phyloP scores from a whole-genome alignment of 1,284 basidiomycete genomes.

The Leccinum colubrinum region DNA sequence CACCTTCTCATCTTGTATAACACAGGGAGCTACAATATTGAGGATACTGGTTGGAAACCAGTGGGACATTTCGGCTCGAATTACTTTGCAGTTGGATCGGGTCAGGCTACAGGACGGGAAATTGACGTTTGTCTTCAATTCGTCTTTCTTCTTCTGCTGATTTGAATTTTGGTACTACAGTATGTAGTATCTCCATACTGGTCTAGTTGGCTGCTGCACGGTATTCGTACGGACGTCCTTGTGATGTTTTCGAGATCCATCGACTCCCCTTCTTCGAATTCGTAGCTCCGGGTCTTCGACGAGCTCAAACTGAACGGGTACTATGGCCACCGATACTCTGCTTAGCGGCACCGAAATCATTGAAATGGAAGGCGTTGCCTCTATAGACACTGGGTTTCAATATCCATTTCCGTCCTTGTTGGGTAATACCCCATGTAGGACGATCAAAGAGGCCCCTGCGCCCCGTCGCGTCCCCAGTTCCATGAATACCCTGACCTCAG shows the following conservation, averaged over 20 bases:
- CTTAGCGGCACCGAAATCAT: neutral
- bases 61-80: neutral
- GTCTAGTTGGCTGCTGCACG: neutral
- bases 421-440: neutral
- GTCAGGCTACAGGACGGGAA: neutral
- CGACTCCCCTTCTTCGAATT: neutral
- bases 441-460: neutral
- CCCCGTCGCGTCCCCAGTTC: no score
- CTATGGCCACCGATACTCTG: neutral
- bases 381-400: no score
- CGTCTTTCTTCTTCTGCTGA: neutral
- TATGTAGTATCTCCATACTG: neutral
- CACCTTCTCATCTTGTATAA: neutral
- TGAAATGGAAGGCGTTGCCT: no score
- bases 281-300: neutral
- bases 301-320: neutral
- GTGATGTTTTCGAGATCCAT: neutral
- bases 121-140: neutral
- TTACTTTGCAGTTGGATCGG: neutral
- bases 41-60: no score
- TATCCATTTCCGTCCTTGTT: no score
- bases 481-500: neutral
- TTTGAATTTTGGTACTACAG: neutral
- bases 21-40: neutral
- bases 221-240: neutral